Evolutionary conservation across 352 stramenopile species (phyloP).

Genomic region (Phytophthora parvispora): DNA sequence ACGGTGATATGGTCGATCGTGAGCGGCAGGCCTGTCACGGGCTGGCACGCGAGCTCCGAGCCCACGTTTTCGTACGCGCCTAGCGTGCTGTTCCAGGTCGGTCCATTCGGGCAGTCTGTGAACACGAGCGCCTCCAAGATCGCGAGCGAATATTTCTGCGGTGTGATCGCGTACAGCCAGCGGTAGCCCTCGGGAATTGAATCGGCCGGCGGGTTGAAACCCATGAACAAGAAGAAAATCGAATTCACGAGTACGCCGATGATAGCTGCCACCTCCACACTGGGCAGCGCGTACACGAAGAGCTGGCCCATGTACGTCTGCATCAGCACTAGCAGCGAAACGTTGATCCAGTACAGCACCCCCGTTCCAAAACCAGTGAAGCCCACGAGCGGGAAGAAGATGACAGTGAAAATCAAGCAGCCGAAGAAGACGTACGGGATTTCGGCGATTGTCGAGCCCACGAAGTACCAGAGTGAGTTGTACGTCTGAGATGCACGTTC

Average conservation of each 20-base stretch:
- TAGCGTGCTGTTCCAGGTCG: slow-evolving; percentile 26
- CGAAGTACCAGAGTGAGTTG: not conserved
- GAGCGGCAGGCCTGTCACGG: slow-evolving; percentile 12
- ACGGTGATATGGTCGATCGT: slow-evolving; percentile 31
- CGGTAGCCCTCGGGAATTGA: slow-evolving; percentile 31
- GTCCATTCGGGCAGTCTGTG: slow-evolving; percentile 7
- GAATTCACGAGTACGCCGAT: slow-evolving; percentile 38
- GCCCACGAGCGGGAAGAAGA: not conserved
- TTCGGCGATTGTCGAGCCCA: not conserved
- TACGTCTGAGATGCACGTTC: not conserved
- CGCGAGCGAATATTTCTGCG: slow-evolving; percentile 29
- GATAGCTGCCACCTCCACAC: slow-evolving; percentile 29
- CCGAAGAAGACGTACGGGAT: not conserved
- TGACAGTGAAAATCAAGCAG: slow-evolving; percentile 1
- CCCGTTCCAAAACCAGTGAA: slow-evolving; percentile 8
- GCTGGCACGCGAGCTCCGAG: slow-evolving; percentile 25
- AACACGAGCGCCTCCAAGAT: slow-evolving; percentile 34
- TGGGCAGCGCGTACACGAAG: slow-evolving; percentile 27
- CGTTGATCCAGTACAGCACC: slow-evolving; percentile 31
- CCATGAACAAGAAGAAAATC: slow-evolving; percentile 39
- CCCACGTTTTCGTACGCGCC: slow-evolving; percentile 20
- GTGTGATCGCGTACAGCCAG: slow-evolving; percentile 41
- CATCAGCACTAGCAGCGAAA: slow-evolving; percentile 45
- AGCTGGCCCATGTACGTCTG: slow-evolving; percentile 52
- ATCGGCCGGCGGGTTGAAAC: slow-evolving; percentile 34